Conservation (phyloP, 1,284 basidiomycete genomes). For the Ganoderma leucocontextum region DNA sequence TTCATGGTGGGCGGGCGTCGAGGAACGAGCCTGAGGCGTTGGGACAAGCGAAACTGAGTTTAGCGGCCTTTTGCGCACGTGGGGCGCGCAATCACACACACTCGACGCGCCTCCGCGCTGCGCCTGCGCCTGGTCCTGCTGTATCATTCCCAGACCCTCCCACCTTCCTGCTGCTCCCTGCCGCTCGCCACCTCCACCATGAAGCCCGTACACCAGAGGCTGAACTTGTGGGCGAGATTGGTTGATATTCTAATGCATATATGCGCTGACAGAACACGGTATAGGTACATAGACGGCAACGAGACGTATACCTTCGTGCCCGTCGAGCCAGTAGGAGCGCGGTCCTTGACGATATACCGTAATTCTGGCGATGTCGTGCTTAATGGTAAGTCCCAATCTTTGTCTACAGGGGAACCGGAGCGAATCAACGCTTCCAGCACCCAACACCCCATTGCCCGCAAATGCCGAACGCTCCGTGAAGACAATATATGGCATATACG, state of each 20-base stretch:
- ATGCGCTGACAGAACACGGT: slow-evolving; percentile 27
- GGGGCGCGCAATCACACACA: slow-evolving; percentile 32
- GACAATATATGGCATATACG: slow-evolving; percentile 85
- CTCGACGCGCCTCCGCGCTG: slow-evolving; percentile 33
- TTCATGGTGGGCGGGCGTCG: slow-evolving; percentile 65
- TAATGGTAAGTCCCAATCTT: slow-evolving; percentile 57
- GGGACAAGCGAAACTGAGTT: slow-evolving; percentile 9
- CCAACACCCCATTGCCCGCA: slow-evolving; percentile 59
- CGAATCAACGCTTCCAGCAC: slow-evolving; percentile 49
- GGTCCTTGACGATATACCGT: slow-evolving; percentile 75
- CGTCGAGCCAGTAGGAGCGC: slow-evolving; percentile 65
- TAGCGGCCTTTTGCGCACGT: slow-evolving; percentile 26
- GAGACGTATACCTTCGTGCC: slow-evolving; percentile 83
- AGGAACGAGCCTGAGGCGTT: slow-evolving; percentile 19
- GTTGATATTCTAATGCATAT: slow-evolving; percentile 14
- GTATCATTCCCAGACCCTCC: slow-evolving; percentile 14
- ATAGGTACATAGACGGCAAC: slow-evolving; percentile 71
- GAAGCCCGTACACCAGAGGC: slow-evolving; percentile 74
- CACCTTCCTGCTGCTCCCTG: slow-evolving; percentile 21
- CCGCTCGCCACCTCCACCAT: slow-evolving; percentile 49
- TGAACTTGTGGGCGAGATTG: slow-evolving; percentile 61
- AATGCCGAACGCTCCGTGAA: slow-evolving; percentile 65
- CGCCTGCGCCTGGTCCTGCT: slow-evolving; percentile 22
- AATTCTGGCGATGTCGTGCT: slow-evolving; percentile 77
- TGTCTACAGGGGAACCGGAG: slow-evolving; percentile 11